Evolutionary conservation across 2,329 filamentous ascomycete species (phyloP).

Genomic region (Fusarium keratoplasticum): DNA sequence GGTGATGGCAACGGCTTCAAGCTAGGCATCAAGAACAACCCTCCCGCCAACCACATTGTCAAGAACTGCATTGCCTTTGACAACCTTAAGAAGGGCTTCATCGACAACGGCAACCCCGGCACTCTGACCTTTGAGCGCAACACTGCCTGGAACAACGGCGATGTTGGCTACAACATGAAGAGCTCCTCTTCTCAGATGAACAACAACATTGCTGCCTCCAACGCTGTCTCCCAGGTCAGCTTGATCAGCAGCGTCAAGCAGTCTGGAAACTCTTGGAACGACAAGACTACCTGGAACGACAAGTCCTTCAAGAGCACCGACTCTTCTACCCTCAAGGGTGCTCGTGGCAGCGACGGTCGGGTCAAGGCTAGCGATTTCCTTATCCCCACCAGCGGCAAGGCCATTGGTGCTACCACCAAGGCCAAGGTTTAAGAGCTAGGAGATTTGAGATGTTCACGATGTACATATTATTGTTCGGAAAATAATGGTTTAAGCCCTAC

Average conservation of each 20-base stretch:
- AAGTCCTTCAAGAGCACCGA: slow-evolving; percentile 53
- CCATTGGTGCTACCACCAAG: slow-evolving; percentile 40
- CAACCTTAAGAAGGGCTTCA: slow-evolving; percentile 59
- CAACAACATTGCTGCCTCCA: slow-evolving; percentile 53
- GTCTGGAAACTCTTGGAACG: slow-evolving; percentile 58
- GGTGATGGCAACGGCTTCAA: slow-evolving; percentile 63
- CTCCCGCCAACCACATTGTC: slow-evolving; percentile 56
- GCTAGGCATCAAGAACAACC: slow-evolving; percentile 53
- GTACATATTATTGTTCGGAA: neutral
- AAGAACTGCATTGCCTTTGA: slow-evolving; percentile 58
- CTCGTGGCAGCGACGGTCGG: slow-evolving; percentile 52
- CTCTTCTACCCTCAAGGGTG: slow-evolving; percentile 49
- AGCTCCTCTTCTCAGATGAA: slow-evolving; percentile 48
- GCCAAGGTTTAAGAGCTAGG: neutral
- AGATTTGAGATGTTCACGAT: neutral
- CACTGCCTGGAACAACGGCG: slow-evolving; percentile 60
- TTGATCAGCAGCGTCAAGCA: slow-evolving; percentile 29
- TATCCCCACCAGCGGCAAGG: slow-evolving; percentile 49
- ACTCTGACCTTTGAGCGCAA: slow-evolving; percentile 54
- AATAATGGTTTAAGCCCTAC: neutral
- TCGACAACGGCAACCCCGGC: slow-evolving; percentile 58
- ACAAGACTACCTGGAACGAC: slow-evolving; percentile 52
- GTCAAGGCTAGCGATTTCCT: slow-evolving; percentile 56
- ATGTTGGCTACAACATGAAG: slow-evolving; percentile 39
- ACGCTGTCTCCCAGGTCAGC: slow-evolving; percentile 21